phyloP scores from a whole-genome alignment of 208 protist species.

The Leishmania major region DNA sequence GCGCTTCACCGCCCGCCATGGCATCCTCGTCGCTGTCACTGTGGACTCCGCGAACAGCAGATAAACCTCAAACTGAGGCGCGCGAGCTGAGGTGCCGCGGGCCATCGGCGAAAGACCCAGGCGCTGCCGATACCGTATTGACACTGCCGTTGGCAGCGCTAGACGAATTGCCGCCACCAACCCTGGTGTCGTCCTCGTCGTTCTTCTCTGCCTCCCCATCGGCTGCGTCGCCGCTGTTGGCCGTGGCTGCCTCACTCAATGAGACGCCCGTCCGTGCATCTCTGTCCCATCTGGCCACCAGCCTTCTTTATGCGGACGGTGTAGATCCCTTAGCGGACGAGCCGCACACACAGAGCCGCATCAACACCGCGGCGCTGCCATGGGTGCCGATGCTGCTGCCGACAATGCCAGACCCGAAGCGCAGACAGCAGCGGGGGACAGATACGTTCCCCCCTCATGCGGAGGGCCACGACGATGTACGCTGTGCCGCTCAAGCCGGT shows the following conservation, averaged over 20 bases:
- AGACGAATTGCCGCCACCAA: not conserved
- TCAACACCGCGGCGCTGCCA: conserved; percentile 11
- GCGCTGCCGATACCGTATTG: not conserved
- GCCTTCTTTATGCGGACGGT: not conserved
- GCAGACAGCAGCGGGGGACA: not conserved
- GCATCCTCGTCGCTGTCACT: not conserved
- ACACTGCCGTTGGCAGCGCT: not conserved
- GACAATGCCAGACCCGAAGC: not conserved
- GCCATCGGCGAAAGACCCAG: not conserved
- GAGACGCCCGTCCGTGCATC: not conserved
- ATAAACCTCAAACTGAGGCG: not conserved
- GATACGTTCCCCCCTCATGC: not conserved
- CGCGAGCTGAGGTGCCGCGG: not conserved
- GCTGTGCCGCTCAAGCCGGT: not conserved
- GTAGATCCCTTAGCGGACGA: not conserved
- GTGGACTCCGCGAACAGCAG: not conserved
- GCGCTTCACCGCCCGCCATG: not conserved
- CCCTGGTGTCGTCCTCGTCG: not conserved
- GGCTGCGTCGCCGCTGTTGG: not conserved
- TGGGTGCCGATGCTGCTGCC: conserved; percentile 19
- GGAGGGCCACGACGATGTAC: not conserved
- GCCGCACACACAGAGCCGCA: not conserved
- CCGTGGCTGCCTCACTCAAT: not conserved
- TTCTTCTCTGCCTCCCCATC: not conserved
- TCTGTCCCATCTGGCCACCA: conserved; percentile 12